Evolutionary conservation across 306 rosid genomes (phyloP), one percentile per base, ranked within the genome.

Genomic region (Hippophae tibetana): DNA sequence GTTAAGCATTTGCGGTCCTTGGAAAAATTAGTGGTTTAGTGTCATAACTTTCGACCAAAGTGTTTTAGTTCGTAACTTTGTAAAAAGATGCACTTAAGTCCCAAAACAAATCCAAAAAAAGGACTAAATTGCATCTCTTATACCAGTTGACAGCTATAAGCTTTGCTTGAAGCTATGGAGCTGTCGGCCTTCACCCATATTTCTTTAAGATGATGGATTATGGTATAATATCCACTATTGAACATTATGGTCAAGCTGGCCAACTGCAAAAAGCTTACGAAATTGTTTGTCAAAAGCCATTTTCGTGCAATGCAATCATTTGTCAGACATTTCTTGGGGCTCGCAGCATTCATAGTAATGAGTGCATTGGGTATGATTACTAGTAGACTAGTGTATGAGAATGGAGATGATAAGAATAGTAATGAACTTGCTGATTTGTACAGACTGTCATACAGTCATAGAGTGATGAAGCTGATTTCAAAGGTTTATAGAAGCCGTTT

Each of bases 311-410:
- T 75, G 86, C 76, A 56, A 70, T 89, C 60, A 81, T 86, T 66
- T 90, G 97, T 94, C 64, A 94, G 74, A 84, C 90, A 55, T 90
- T 90, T 66, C 87, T 86, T 9, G 97, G 97, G 60, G 95, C 97
- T 72, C 86, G 95, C 68, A 82, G 95, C 72, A 67, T 90, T 79
- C 90, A 90, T 70, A 90, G 90, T 45, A 61, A 90, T 45, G 74
- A 18, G 0, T 18, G 23, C 23, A 18, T 18, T 18, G 23, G 1
- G 23, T 18, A 18, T 18, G 1, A 18, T 18, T 18, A 18, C 23
- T 18, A 18, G 23, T 18, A 18, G 23, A 18, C 23, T 18, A 18
- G 23, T 18, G 23, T 18, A 18, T 18, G 23, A 18, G 23, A 18
- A 18, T 18, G 23, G 23, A 62, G 69, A 52, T 45, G 56, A 74